Evolutionary conservation across 78 protist genomes (phyloP).

Genomic region (Anaeramoeba flamelloides): DNA sequence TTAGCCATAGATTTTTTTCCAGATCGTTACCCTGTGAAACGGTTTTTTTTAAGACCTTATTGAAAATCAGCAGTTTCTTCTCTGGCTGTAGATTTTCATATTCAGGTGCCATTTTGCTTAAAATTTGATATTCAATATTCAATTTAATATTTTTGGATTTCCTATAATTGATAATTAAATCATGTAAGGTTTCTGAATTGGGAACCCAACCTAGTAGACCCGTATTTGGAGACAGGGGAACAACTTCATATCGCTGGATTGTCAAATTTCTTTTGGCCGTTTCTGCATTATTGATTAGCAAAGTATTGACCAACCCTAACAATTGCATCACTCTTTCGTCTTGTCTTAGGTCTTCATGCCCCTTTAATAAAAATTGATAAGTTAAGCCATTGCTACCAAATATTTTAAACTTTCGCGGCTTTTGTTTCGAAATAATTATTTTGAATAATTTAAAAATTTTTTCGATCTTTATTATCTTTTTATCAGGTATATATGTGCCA

Average conservation of each 20-base stretch:
- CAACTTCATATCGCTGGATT: constrained; percentile 58
- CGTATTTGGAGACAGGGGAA: constrained; percentile 50
- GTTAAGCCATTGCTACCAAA: neutral
- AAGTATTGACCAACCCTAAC: neutral
- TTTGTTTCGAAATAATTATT: neutral
- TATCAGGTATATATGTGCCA: constrained; percentile 50
- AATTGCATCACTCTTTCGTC: neutral
- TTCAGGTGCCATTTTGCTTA: constrained; percentile 33
- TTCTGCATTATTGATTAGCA: neutral
- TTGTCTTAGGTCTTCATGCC: neutral
- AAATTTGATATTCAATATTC: constrained; percentile 5
- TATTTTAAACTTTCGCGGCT: neutral
- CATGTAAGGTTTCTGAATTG: constrained; percentile 24
- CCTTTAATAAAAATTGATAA: neutral
- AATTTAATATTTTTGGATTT: constrained; percentile 4
- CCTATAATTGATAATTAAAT: constrained; percentile 1
- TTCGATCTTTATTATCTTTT: neutral
- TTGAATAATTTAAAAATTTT: neutral
- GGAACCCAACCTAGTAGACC: constrained; percentile 84
- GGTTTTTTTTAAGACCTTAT: constrained; percentile 62
- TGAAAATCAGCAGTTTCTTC: constrained; percentile 82
- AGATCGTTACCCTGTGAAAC: constrained; percentile 85
- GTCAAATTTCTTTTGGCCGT: neutral
- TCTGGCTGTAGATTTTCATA: constrained; percentile 68
- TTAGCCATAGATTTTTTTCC: constrained; percentile 34